Conservation (phyloP, 495 filamentous ascomycete species). For the Penicillium pulvis region DNA sequence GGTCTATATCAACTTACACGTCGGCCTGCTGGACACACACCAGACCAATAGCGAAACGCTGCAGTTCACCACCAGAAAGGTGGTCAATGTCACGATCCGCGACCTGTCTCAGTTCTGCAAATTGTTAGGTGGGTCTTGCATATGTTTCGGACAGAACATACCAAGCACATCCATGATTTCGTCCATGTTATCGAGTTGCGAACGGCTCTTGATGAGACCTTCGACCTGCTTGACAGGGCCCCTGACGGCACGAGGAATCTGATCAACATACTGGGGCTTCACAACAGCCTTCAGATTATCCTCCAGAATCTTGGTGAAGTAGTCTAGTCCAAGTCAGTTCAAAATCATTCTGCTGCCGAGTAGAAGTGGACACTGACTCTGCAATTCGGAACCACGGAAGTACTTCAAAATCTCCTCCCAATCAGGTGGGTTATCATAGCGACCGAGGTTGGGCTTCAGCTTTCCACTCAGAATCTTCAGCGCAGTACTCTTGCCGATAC, state of each 20-base stretch:
- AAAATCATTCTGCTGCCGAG: not conserved
- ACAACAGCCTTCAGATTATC: conserved; percentile 95
- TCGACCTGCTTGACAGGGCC: conserved; percentile 74
- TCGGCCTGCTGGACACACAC: conserved; percentile 96
- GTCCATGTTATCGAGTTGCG: conserved; percentile 77
- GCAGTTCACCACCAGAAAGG: conserved; percentile 95
- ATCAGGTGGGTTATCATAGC: conserved; percentile 94
- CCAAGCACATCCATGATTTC: conserved; percentile 82
- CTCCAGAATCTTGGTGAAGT: conserved; percentile 97
- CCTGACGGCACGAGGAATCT: conserved; percentile 89
- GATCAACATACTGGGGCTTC: conserved; percentile 99
- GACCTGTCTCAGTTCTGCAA: conserved; percentile 78
- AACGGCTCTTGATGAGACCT: conserved; percentile 69
- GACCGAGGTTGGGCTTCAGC: conserved; percentile 94
- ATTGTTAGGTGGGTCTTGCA: not conserved
- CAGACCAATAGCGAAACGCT: conserved; percentile 94
- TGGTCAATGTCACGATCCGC: conserved; percentile 82
- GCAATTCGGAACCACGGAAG: conserved; percentile 94
- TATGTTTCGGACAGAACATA: conserved; percentile 30
- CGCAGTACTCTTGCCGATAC: conserved; percentile 98
- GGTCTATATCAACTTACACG: conserved; percentile 59
- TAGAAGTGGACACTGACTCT: conserved; percentile 62
- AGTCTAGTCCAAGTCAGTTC: conserved; percentile 59
- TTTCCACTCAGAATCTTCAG: conserved; percentile 98
- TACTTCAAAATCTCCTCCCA: conserved; percentile 99